A percentile compares a stretch with the other conserved stretches of the same genome.
These are phyloP conservation scores for Coemansia sp. DNA, from an alignment of 192 early-diverging fungal species.

Conservation along the genomic window DNA sequence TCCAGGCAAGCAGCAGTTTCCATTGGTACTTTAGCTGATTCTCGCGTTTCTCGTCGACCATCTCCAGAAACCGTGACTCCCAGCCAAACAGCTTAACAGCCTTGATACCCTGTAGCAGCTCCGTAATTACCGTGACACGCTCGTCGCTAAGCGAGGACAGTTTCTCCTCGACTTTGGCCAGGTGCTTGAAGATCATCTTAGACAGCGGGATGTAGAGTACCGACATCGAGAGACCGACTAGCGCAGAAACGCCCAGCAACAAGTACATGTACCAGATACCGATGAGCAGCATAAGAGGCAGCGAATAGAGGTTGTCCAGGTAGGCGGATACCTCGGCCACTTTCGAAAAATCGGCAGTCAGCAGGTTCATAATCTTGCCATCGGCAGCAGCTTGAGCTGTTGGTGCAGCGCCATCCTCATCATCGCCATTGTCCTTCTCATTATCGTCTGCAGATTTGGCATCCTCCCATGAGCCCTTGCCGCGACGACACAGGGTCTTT, in stretches of 20 bases:
- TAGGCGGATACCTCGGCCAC: slow-evolving; percentile 60
- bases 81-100: slow-evolving; percentile 91
- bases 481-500: slow-evolving; percentile 66
- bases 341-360: slow-evolving; percentile 69
- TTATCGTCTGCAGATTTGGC: slow-evolving; percentile 27
- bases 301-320: slow-evolving; percentile 62
- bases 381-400: slow-evolving; percentile 43
- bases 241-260: slow-evolving; percentile 79
- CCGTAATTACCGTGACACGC: slow-evolving; percentile 76
- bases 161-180: slow-evolving; percentile 61
- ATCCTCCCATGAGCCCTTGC: slow-evolving; percentile 58
- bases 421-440: slow-evolving; percentile 9
- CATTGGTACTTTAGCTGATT: slow-evolving; percentile 63
- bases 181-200: slow-evolving; percentile 56
- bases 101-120: slow-evolving; percentile 85
- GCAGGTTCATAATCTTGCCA: slow-evolving; percentile 75
- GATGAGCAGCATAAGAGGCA: slow-evolving; percentile 66
- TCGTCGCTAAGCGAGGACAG: slow-evolving; percentile 68
- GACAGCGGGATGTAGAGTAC: slow-evolving; percentile 61
- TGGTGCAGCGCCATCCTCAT: slow-evolving; percentile 30
- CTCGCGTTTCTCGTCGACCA: slow-evolving; percentile 65
- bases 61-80: slow-evolving; percentile 72
- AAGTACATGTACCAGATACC: slow-evolving; percentile 71
- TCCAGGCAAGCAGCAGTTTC: slow-evolving; percentile 57
- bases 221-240: slow-evolving; percentile 74